Base-by-base conservation (phyloP, 305 asterid species). In the Caryopteris hybrid region DNA sequence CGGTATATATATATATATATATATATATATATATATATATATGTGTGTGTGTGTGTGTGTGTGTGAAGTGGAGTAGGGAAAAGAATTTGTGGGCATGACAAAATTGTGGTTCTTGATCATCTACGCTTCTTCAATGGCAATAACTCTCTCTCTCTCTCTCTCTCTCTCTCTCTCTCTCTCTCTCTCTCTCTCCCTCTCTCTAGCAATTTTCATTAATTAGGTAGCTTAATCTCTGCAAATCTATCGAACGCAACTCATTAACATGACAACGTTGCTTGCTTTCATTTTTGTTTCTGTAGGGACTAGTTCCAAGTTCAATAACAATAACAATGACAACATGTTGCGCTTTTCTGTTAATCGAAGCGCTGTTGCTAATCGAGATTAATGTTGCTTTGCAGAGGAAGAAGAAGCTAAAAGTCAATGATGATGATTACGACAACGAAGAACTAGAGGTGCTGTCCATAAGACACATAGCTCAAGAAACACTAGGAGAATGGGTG, bases 401-500 rank as follows among this genome's bases (percentile, higher is more conserved):
- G 76, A 76, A 74, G 81, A 87, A 78, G 78, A 78, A 73, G 59
- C 47, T 5, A 42, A 71, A 42, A 53, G 60, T n/a, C 5, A 73
- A 68, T 4, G 71, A 81, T 66, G 75, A 66, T 6, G 74, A 68
- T 6, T n/a, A n/a, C n/a, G n/a, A n/a, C n/a, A n/a, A n/a, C n/a
- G 69, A 85, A 72, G 95, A 83, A 72, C 63, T 91, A 46, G 82
- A 84, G 81, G 80, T 86, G 54, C 78, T 91, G 72, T 91, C 95
- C 34, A 87, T 89, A 64, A 79, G 88, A 78, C 89, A 94, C 18
- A 91, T 91, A 95, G 95, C 92, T 71, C 85, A 85, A 78, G 89
- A 91, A 78, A 89, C 96, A 52, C 76, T 91, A 51, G 95, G 96
- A 31, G 92, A 89, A 74, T 87, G 87, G 91, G 95, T 58, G 92